Evolutionary conservation across 1,284 basidiomycete genomes (phyloP), one percentile per base, ranked within the genome.

Genomic region (Trichosporon sp.): DNA sequence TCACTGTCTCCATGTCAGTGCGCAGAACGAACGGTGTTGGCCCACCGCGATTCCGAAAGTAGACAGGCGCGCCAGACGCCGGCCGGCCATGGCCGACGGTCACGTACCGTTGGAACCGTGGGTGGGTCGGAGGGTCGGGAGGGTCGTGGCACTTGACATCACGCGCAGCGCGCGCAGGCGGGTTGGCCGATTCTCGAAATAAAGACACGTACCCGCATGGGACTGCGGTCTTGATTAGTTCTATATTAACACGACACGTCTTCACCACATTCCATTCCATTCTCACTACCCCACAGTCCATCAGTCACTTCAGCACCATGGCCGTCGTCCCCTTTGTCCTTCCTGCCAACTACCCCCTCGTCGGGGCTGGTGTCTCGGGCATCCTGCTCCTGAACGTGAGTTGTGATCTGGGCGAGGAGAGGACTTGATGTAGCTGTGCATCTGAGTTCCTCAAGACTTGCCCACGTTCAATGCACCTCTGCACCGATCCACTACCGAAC

Each of bases 271-370:
- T 31, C 25, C 49, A 27, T 9, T 27, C 56, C 25, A 32, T 16
- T 6, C 10, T 21, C 56, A 36, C 32, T 23, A 14, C 6, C 25
- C 46, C 9, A 3, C 32, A 36, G 3, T 11, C 56, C n/a, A 33
- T 10, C 31, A 23, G 5, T 23, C 7, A 49, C 16, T 11, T 23
- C 46, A 34, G 23, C 57, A 40, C 25, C 37, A 29, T 37, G 37
- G 10, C 32, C 46, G 8, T 46, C n/a, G 10, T 27, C 25, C 52
- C 25, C 36, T 57, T 65, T 56, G 19, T 31, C 21, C 59, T 78
- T 40, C 74, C 76, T 56, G 46, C 70, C 31, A 60, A 64, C 14
- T 74, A 71, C 72, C 75, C 76, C 59, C 36, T 76, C 68, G 68
- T 74, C 57, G 75, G 76, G 32, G 63, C 76, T 14, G 73, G 73